Conservation (phyloP, 1,284 basidiomycete genomes). For the Chalciporus sp. region DNA sequence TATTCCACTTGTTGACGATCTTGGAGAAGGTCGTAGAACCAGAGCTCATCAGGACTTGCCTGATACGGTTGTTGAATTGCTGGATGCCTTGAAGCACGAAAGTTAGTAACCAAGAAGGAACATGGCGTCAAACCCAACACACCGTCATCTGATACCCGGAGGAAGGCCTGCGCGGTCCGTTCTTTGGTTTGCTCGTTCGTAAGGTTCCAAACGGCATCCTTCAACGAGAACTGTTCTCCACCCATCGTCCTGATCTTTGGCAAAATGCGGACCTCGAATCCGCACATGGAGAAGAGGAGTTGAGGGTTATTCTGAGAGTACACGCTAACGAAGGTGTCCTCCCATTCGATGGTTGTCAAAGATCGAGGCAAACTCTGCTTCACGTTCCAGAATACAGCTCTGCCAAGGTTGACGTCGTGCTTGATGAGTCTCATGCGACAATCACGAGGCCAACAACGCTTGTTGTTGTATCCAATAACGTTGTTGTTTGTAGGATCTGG, state of each 20-base stretch:
- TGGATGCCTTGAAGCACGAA: conserved; percentile 69
- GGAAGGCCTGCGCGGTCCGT: conserved; percentile 95
- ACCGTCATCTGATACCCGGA: conserved; percentile 96
- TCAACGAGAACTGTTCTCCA: conserved; percentile 94
- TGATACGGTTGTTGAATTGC: conserved; percentile 94
- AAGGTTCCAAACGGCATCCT: conserved; percentile 97
- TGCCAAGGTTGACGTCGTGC: conserved; percentile 97
- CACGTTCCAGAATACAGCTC: conserved; percentile 99
- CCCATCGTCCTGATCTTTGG: conserved; percentile 95
- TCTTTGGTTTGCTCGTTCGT: conserved; percentile 97
- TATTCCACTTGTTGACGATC: conserved; percentile 99
- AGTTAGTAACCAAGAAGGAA: conserved; percentile 19
- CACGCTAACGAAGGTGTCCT: conserved; percentile 94
- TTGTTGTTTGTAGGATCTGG: conserved; percentile 99
- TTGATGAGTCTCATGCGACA: conserved; percentile 99
- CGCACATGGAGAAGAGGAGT: conserved; percentile 96
- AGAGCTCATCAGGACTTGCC: conserved; percentile 98
- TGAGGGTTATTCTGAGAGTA: conserved; percentile 99
- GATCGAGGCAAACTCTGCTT: conserved; percentile 97
- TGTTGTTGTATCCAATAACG: conserved; percentile 99
- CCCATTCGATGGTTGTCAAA: conserved; percentile 98
- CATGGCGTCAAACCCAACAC: conserved; percentile 7
- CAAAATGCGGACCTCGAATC: conserved; percentile 96
- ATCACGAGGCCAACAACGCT: conserved; percentile 98
- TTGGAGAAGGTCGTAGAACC: conserved; percentile 99